Evolutionary conservation across 2,329 filamentous ascomycete species (phyloP), one percentile per base, ranked within the genome.

Genomic region (Fusarium drepaniforme): DNA sequence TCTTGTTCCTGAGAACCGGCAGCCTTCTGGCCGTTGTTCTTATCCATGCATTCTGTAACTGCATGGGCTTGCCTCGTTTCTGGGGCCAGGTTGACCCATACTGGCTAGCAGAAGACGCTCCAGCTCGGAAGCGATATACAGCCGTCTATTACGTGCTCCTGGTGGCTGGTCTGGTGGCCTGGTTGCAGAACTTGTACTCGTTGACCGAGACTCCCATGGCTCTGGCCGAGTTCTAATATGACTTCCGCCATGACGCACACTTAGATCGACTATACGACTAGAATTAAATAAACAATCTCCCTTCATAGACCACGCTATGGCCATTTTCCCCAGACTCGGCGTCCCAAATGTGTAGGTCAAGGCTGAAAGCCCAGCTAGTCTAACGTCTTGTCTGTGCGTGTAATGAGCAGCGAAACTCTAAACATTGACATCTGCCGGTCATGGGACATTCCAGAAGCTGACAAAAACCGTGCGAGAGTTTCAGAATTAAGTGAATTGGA

Each of bases 11-110:
- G 23, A 92, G 96, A 40, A 97, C 95, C 0, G 95, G 95, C 5
- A 97, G 93, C 58, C 84, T 98, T 44, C 88, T 92, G 46, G 92
- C 93, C 15, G 93, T 93, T 37, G 92, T 96, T 64, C 80, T 92
- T 23, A 92, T 94, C 7, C 97, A 99, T 80, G 89, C 91, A 12
- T 97, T 98, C 81, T 99, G 97, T 85, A 99, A 99, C 81, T 93
- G 90, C 86, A 94, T 96, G 89, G 97, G 97, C 9, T 85, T 98
- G 60, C 97, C 97, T 25, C 90, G 95, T 8, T 84, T 98, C 68
- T 97, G 94, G 92, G 96, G 97, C 1, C 86, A 90, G 11, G 90
- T 98, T 5, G 90, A 92, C 77, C 89, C 86, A 15, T 81, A 85
- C 64, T 86, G 85, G 85, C 67, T 84, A 51, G 69, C 46, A 66